Evolutionary conservation across 1,284 basidiomycete species (phyloP), one percentile per base, ranked within the genome.

Genomic region (Puccinia hordei): DNA sequence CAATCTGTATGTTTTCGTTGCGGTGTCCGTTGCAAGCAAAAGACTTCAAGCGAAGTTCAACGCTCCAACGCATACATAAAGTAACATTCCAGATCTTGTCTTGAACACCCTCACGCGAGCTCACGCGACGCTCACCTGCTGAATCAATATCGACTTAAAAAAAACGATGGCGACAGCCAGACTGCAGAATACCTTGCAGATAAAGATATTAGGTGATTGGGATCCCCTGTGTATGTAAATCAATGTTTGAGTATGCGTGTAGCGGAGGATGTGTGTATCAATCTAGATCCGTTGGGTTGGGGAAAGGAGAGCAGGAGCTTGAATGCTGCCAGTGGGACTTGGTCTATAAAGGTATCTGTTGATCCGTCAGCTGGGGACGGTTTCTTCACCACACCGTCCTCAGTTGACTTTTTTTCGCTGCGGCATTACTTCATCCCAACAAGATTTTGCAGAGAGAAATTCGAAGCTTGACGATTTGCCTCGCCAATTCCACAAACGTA

Each of bases 241-340:
- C 51, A 44, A 71, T 53, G 68, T 66, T 53, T 71, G 68, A 71
- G 68, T n/a, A 71, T 71, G 66, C 46, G 68, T 44, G 68, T 71
- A 71, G 68, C 68, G 68, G 68, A 71, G 68, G 51, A 71, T 66
- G 38, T 46, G 38, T 46, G 63, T 49, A 49, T 71, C 33, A 71
- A 71, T 71, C 68, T 71, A 71, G 68, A 71, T 71, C 68, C 49
- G 68, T 71, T 71, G 46, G 68, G 68, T 71, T 71, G 68, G 68
- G 68, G 68, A 53, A 69, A 71, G 68, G 68, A 71, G 68, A 51
- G 68, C 44, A 71, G 68, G 24, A 38, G 68, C 68, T 51, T 49
- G 68, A 35, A 51, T 53, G 8, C 10, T 8, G 10, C 63, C 38
- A 27, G 41, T 66, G 12, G n/a, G 63, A 66, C 38, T 17, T 33